Base-by-base conservation (phyloP, 495 filamentous ascomycete genomes). In the Penicillium pancosmium region DNA sequence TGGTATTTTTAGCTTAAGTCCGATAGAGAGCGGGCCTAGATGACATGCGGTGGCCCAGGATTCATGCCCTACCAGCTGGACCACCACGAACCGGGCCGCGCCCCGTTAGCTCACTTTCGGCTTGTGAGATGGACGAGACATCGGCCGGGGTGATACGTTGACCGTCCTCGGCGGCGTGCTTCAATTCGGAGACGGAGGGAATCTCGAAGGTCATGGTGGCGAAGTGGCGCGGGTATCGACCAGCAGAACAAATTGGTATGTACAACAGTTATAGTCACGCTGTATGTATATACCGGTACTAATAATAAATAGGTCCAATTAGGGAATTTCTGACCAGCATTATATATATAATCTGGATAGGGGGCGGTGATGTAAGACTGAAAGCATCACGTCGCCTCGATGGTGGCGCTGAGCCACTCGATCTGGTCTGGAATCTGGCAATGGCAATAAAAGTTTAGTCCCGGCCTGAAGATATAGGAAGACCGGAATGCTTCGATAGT, bases 21-120 rank as follows among this genome's bases (percentile, higher is more conserved):
- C 15, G 16, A 15, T 16, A 27, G 10, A 19, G 27, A 9, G 27
- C 27, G 27, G 27, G 27, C 27, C 27, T 4, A 6, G 27, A 31
- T 31, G 27, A 9, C 27, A 31, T 31, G 27, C 5, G 27, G 27
- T 31, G 27, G 27, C 27, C 27, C 27, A 6, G 27, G 36, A 38
- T 38, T 38, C 27, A 4, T 31, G 27, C 27, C 27, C 73, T 62
- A 56, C 79, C 77, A 10, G 78, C 77, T 38, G 84, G 78, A 13
- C 84, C 84, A 52, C 85, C 85, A 50, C 84, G 84, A 25, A 84
- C 80, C 16, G 80, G 78, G 11, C 79, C 77, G 2, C 75, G 74
- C 15, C 80, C 78, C 0, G 70, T 74, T 54, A 74, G 51, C n/a
- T 67, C 62, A 34, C 68, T 70, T 49, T 77, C 73, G 1, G 65